Evolutionary conservation across 2,329 filamentous ascomycete genomes (phyloP).

Genomic region (Hirsutella rhossiliensis): DNA sequence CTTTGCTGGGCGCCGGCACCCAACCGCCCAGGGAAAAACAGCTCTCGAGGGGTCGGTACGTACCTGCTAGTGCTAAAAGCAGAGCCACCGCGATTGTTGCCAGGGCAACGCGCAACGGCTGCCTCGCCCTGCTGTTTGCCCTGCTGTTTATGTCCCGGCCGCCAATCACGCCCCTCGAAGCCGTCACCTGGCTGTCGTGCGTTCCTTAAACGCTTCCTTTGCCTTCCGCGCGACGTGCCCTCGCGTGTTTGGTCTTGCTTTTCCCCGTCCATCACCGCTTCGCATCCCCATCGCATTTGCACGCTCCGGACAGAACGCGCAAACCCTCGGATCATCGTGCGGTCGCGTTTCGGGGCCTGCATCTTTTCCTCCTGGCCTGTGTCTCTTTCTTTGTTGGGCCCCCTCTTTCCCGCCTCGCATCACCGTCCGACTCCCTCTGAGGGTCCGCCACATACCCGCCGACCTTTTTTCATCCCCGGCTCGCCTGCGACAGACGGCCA

Average conservation of each 20-base stretch:
- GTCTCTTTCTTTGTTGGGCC: not conserved
- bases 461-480: not conserved
- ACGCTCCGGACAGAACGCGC: too few relatives aligned
- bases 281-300: not conserved
- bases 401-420: not conserved
- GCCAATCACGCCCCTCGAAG: slow-evolving; percentile 2
- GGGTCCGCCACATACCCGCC: too few relatives aligned
- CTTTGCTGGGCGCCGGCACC: too few relatives aligned
- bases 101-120: not conserved
- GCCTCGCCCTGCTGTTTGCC: slow-evolving; percentile 2
- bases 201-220: slow-evolving; percentile 3
- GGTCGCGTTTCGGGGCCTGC: slow-evolving; percentile 1
- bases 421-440: too few relatives aligned
- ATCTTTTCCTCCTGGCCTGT: not conserved
- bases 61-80: too few relatives aligned
- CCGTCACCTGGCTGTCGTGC: slow-evolving; percentile 1
- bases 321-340: not conserved
- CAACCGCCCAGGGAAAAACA: too few relatives aligned
- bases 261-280: not conserved
- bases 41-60: too few relatives aligned
- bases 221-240: not conserved
- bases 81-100: not conserved
- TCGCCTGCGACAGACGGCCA: not conserved
- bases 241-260: not conserved
- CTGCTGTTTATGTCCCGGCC: slow-evolving; percentile 1